Conservation (phyloP, 2,329 filamentous ascomycete species). For the Grosmannia serpens region DNA sequence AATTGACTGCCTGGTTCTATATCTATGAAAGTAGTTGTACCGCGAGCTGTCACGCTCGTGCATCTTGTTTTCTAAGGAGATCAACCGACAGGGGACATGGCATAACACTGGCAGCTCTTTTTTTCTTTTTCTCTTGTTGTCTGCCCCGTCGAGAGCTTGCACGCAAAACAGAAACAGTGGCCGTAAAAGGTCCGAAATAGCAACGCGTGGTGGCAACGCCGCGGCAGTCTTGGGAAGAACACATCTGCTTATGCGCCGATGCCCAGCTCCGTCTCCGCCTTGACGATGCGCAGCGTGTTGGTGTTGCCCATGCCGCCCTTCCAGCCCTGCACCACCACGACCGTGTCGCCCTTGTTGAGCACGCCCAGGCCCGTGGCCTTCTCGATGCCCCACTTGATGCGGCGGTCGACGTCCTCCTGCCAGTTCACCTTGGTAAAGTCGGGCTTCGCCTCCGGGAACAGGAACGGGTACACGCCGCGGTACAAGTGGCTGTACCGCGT, state of each 20-base stretch:
- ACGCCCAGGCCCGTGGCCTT: constrained; percentile 76
- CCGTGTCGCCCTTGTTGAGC: constrained; percentile 58
- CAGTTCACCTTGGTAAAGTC: constrained; percentile 88
- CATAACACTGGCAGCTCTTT: not conserved
- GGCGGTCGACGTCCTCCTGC: constrained; percentile 97
- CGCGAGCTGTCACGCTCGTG: no score
- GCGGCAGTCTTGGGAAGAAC: not conserved
- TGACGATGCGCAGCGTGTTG: constrained; percentile 62
- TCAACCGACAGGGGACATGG: not conserved
- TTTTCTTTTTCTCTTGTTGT: not conserved
- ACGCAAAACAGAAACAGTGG: not conserved
- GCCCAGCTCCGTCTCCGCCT: constrained; percentile 47
- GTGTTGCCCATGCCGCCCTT: constrained; percentile 87
- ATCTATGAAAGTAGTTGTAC: no score
- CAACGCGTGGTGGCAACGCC: no score
- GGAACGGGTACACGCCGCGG: constrained; percentile 96
- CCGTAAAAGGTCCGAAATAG: not conserved
- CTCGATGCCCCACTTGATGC: constrained; percentile 92
- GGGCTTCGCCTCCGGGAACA: constrained; percentile 85
- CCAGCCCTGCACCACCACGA: constrained; percentile 84
- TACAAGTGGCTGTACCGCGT: constrained; percentile 90
- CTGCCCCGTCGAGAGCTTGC: not conserved
- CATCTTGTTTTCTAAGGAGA: no score
- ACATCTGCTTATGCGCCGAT: constrained; percentile 24
- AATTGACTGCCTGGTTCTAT: no score